phyloP scores from a whole-genome alignment of 1,139 yeast species.

The Taphrina populina region DNA sequence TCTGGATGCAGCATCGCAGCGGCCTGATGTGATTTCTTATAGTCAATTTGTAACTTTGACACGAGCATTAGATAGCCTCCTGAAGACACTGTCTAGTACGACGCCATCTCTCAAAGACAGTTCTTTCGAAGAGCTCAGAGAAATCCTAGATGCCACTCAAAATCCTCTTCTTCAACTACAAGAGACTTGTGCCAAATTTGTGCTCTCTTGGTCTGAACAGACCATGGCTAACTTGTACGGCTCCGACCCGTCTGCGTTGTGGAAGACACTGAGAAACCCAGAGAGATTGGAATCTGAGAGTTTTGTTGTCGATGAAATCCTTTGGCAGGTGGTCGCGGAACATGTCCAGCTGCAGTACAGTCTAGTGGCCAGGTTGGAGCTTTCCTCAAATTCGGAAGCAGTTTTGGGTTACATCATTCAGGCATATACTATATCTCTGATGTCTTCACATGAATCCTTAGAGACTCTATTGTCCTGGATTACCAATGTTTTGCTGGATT shows the following conservation, averaged over 20 bases:
- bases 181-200: slow-evolving; percentile 4
- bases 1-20: slow-evolving; percentile 6
- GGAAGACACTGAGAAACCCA: slow-evolving; percentile 6
- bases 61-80: slow-evolving; percentile 2
- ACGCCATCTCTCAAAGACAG: not conserved
- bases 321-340: slow-evolving; percentile 9
- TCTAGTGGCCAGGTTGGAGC: not conserved
- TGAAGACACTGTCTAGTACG: not conserved
- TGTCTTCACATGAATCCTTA: not conserved
- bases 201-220: slow-evolving; percentile 19
- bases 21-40: not conserved
- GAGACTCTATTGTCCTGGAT: slow-evolving; percentile 12
- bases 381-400: slow-evolving; percentile 14
- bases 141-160: not conserved
- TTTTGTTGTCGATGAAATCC: slow-evolving; percentile 5
- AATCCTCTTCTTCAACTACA: slow-evolving; percentile 7
- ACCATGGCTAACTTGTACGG: not conserved
- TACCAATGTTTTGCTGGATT: not conserved
- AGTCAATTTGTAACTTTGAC: slow-evolving; percentile 14
- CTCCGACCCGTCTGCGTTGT: not conserved
- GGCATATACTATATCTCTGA: not conserved
- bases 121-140: slow-evolving; percentile 1
- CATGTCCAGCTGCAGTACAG: slow-evolving; percentile 17
- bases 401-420: not conserved
- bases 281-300: not conserved